These are phyloP conservation scores for Tolypocladium cylindrosporum DNA, from an alignment of 2,329 filamentous ascomycete species.

Conservation along the genomic window DNA sequence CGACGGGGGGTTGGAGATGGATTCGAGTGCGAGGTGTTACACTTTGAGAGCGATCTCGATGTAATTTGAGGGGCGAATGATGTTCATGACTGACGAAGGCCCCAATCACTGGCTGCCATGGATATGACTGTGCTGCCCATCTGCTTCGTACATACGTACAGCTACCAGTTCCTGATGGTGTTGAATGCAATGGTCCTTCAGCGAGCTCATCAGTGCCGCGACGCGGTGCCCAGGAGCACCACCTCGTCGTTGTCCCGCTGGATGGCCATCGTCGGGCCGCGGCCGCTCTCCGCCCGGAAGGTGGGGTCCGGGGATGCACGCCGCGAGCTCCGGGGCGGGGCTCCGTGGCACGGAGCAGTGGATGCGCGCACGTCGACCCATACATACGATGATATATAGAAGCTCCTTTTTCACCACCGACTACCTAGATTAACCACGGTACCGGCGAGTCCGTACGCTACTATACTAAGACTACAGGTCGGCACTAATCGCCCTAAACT, in stretches of 20 bases:
- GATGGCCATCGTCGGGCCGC: neutral
- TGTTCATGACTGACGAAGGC: neutral
- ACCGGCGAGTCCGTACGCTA: too few species aligned
- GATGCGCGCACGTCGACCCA: neutral
- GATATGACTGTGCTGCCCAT: neutral
- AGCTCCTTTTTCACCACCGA: neutral
- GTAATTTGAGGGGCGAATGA: too few species aligned
- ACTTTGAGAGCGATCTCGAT: too few species aligned
- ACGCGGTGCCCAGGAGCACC: neutral
- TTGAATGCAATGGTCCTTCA: neutral
- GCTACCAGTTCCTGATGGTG: neutral
- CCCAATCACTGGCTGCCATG: neutral
- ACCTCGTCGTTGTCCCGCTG: neutral
- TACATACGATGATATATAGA: too few species aligned
- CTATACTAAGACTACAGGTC: neutral
- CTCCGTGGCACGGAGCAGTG: neutral
- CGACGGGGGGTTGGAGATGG: neutral
- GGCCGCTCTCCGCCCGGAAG: too few species aligned
- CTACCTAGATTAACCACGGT: neutral
- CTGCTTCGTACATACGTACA: too few species aligned
- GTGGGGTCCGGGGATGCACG: neutral
- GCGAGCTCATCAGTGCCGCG: neutral
- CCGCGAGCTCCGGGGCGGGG: neutral
- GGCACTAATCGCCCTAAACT: neutral
- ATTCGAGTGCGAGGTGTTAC: neutral